Conservation (phyloP, 805 yeast genomes). For the Starmera pachycereana region DNA sequence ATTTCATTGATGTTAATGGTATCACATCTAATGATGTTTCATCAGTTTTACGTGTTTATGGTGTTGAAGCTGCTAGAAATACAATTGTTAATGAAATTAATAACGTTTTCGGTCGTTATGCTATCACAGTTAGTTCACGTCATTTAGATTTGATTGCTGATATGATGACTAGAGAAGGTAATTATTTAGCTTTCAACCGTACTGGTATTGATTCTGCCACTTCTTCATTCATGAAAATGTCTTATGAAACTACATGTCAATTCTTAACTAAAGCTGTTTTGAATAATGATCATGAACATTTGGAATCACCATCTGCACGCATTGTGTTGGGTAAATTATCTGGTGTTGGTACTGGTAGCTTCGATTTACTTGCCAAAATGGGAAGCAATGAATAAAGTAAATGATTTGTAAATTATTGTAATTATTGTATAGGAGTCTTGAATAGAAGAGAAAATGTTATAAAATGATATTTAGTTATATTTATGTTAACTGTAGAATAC, state of each 20-base stretch:
- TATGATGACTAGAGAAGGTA: slow-evolving; percentile 98
- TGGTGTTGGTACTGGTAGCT: slow-evolving; percentile 92
- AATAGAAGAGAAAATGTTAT: no score
- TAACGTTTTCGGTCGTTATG: slow-evolving; percentile 93
- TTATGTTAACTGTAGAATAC: no score
- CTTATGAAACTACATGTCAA: slow-evolving; percentile 96
- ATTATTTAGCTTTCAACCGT: slow-evolving; percentile 92
- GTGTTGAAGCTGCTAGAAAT: slow-evolving; percentile 98
- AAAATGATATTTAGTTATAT: no score
- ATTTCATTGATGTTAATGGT: slow-evolving; percentile 81
- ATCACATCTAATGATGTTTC: slow-evolving; percentile 89
- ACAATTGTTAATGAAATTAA: slow-evolving; percentile 94
- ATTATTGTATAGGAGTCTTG: no score
- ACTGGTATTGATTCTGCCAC: slow-evolving; percentile 96
- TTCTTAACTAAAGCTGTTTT: slow-evolving; percentile 94
- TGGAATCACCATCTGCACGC: slow-evolving; percentile 88
- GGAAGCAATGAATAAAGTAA: no score
- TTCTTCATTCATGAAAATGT: slow-evolving; percentile 97
- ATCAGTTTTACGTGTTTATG: slow-evolving; percentile 83
- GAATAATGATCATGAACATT: slow-evolving; percentile 79
- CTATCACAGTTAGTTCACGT: slow-evolving; percentile 84
- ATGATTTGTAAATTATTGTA: no score
- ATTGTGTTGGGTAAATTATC: slow-evolving; percentile 87
- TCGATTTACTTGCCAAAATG: slow-evolving; percentile 54
- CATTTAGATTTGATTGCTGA: slow-evolving; percentile 97